Base-by-base conservation (phyloP, 2,329 filamentous ascomycete species). In the Aspergillus pseudotamarii region DNA sequence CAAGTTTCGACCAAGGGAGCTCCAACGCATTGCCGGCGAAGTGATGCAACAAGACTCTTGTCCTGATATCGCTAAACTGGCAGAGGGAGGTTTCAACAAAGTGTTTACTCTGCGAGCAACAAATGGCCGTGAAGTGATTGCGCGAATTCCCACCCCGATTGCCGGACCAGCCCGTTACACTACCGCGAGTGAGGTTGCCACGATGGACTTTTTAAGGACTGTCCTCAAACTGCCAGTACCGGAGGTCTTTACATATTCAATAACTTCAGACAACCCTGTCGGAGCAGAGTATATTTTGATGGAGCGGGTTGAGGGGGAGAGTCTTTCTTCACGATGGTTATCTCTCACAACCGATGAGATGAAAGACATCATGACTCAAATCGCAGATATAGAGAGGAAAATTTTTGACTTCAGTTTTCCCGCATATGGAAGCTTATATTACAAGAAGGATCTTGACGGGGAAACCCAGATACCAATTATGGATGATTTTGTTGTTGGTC, bases 201-300 rank as follows among this genome's bases (percentile, higher is more conserved):
- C 71, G 0, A 70, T 71, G 46, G 36, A 69, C 26, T 75, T 75
- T 62, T 60, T 75, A 16, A 69, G 70, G 50, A 16, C 6, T 66
- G 23, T 73, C n/a, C 68, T 76, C 19, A 56, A 69, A 60, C 60
- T 80, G 34, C 78, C 77, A 6, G 73, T 81, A 14, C 78, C 79
- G 0, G 64, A 75, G 58, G 62, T 81, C 36, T 72, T 78, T 45
- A 66, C 66, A 23, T 80, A 79, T 65, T 80, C 73, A 16, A 38
- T 72, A 38, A 72, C 70, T 28, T 62, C 67, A 5, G 68, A 77
- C 21, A 81, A 81, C 64, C 63, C 76, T 10, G 74, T 79, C 50
- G 76, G 78, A 21, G 75, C 77, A 55, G 78, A 80, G 65, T 82
- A 79, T 59, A 76, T 82, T 30, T 69, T 82, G n/a, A 80, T 81